A percentile compares a stretch with the other conserved stretches of the same genome.
Evolutionary conservation across 2,329 filamentous ascomycete species (phyloP).

Genomic region (Paecilomyces dactylethromorphus): DNA sequence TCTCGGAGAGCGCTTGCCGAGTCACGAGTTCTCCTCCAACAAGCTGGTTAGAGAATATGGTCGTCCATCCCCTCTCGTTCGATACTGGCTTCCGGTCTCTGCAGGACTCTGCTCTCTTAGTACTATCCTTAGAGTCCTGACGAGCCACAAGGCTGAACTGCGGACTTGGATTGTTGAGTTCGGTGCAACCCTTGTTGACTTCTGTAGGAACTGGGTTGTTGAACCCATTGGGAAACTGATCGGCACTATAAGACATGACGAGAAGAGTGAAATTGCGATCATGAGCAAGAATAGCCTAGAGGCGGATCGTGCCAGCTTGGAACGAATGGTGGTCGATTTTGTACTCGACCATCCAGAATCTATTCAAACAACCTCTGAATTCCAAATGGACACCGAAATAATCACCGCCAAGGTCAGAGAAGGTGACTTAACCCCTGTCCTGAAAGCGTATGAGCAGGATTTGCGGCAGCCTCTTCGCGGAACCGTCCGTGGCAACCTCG

Average conservation of each 20-base stretch:
- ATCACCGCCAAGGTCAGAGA: constrained; percentile 77
- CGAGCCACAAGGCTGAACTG: constrained; percentile 70
- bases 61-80: constrained; percentile 64
- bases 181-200: constrained; percentile 73
- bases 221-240: constrained; percentile 78
- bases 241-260: constrained; percentile 86
- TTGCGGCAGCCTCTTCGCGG: constrained; percentile 75
- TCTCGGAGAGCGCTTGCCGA: constrained; percentile 61
- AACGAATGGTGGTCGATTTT: constrained; percentile 98
- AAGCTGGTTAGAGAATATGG: constrained; percentile 59
- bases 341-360: constrained; percentile 68
- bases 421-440: constrained; percentile 85
- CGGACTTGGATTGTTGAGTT: constrained; percentile 72
- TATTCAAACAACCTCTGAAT: constrained; percentile 50
- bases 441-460: constrained; percentile 87
- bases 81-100: constrained; percentile 81
- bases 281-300: constrained; percentile 91
- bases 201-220: constrained; percentile 95
- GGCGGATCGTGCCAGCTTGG: constrained; percentile 83
- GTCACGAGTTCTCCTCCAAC: constrained; percentile 55
- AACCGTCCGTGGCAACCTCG: constrained; percentile 75
- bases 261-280: constrained; percentile 87
- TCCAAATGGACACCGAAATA: constrained; percentile 61
- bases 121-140: constrained; percentile 72
- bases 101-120: constrained; percentile 73